Evolutionary conservation across 1,139 yeast species (phyloP).

Genomic region (Zygosaccharomyces sapae): DNA sequence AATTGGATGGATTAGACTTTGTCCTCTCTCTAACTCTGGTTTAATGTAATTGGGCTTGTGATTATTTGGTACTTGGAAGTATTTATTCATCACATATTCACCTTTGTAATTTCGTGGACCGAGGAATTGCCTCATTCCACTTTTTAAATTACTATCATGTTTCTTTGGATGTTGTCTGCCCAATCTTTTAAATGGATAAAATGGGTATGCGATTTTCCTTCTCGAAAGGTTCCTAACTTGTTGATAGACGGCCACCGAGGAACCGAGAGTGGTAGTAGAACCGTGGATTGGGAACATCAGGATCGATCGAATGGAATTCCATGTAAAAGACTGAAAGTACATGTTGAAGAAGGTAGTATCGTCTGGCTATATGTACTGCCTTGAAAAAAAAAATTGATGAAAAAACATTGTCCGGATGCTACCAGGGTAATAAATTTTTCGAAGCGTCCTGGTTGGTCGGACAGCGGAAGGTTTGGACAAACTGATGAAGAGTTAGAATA

Average conservation of each 20-base stretch:
- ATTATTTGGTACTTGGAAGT: slow-evolving; percentile 65
- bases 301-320: not conserved
- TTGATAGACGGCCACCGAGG: slow-evolving; percentile 19
- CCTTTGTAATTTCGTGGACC: slow-evolving; percentile 87
- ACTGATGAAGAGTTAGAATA: too few relatives aligned
- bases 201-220: slow-evolving; percentile 48
- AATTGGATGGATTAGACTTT: slow-evolving; percentile 40
- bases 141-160: slow-evolving; percentile 39
- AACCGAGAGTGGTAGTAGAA: slow-evolving; percentile 5
- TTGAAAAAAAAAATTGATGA: too few relatives aligned
- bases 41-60: slow-evolving; percentile 73
- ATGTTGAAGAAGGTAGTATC: too few relatives aligned
- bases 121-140: slow-evolving; percentile 47
- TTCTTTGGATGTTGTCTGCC: slow-evolving; percentile 43
- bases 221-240: slow-evolving; percentile 40
- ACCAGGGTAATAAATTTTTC: too few relatives aligned
- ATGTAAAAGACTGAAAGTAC: too few relatives aligned
- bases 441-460: too few relatives aligned
- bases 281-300: slow-evolving; percentile 11
- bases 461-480: too few relatives aligned
- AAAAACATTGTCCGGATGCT: too few relatives aligned
- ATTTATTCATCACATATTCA: slow-evolving; percentile 72
- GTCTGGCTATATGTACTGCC: too few relatives aligned
- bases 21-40: slow-evolving; percentile 50
- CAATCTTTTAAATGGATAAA: slow-evolving; percentile 42